Percentiles rank a stretch among this genome's conserved stretches.
Evolutionary conservation across 106 monocot species (phyloP).

Genomic region (Allium sativum): DNA sequence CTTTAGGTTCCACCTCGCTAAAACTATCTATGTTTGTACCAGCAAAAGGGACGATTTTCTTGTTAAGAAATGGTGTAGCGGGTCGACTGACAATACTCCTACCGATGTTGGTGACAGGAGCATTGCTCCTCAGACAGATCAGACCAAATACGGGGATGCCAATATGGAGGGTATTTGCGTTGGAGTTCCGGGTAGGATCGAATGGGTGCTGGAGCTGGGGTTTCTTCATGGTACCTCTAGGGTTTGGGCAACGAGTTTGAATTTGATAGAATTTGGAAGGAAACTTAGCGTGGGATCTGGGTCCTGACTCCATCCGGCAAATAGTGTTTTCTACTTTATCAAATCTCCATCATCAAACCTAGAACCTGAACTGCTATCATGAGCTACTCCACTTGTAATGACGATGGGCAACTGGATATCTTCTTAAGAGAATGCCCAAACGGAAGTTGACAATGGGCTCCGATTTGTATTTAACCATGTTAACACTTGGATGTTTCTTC

Average conservation of each 20-base stretch:
- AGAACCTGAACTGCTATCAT: no score
- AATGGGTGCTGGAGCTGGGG: neutral
- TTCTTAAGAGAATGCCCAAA: no score
- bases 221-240: neutral
- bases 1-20: neutral
- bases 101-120: slow-evolving; percentile 8
- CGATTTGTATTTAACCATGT: no score
- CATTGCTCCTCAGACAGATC: neutral
- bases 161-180: slow-evolving; percentile 11
- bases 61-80: slow-evolving; percentile 67
- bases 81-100: slow-evolving; percentile 39
- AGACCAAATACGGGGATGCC: neutral
- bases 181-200: neutral
- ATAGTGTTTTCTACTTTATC: no score
- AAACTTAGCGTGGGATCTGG: neutral
- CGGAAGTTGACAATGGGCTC: no score
- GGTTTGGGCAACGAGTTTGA: neutral
- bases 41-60: slow-evolving; percentile 33
- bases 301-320: no score
- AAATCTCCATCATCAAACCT: no score
- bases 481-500: no score
- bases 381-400: no score
- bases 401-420: no score
- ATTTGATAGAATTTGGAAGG: neutral
- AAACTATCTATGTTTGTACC: slow-evolving; percentile 5